Conservation (phyloP, 768 basidiomycete species). For the Mycena epipterygia region DNA sequence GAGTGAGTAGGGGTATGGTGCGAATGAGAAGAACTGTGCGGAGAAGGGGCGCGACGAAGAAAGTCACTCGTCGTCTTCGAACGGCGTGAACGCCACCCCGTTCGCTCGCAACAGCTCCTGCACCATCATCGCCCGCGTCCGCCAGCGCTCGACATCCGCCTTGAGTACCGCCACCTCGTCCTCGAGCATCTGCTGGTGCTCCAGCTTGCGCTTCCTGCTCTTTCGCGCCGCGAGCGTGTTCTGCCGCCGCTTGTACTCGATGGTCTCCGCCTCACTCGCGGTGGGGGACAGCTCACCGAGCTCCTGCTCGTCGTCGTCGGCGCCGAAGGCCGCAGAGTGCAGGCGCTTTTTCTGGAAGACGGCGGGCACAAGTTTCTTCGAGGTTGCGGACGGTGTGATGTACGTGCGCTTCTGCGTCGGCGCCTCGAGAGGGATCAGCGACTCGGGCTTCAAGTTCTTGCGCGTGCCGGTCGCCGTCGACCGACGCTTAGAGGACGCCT, state of each 20-base stretch:
- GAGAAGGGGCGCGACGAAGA: background rate
- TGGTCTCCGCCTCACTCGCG: conserved; percentile 63
- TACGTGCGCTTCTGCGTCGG: conserved; percentile 40
- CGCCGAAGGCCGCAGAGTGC: conserved; percentile 48
- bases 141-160: conserved; percentile 19
- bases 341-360: conserved; percentile 58
- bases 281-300: conserved; percentile 40
- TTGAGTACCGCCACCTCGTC: conserved; percentile 46
- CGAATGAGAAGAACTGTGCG: background rate
- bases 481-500: conserved; percentile 6
- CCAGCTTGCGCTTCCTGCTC: conserved; percentile 74
- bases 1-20: too few species aligned
- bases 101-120: conserved; percentile 20
- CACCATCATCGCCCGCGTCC: conserved; percentile 24
- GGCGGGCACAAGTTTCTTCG: conserved; percentile 36
- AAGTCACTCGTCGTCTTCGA: conserved; percentile 28
- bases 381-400: conserved; percentile 33
- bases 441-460: conserved; percentile 63
- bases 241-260: conserved; percentile 75
- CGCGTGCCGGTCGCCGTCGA: conserved; percentile 59
- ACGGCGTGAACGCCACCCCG: conserved; percentile 18
- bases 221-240: conserved; percentile 80
- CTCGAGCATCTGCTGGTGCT: conserved; percentile 71
- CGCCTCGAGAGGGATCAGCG: conserved; percentile 50
- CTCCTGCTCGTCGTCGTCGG: conserved; percentile 55